phyloP scores from a whole-genome alignment of 148 eudicot genomes.

The Fagopyrum tataricum region DNA sequence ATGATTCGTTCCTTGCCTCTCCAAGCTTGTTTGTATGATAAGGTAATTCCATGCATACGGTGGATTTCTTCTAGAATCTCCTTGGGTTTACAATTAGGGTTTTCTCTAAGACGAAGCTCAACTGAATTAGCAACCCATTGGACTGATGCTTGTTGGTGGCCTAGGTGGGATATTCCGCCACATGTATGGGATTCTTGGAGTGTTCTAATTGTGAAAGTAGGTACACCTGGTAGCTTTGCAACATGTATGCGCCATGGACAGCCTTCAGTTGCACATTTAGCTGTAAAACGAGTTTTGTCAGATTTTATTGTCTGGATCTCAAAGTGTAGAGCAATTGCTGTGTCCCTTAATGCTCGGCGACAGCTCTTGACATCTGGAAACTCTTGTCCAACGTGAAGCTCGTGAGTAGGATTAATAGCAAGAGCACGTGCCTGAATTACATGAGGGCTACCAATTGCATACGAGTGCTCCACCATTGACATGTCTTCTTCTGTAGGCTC shows the following conservation, averaged over 20 bases:
- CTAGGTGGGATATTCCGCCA: conserved; percentile 46
- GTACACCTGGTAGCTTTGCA: conserved; percentile 47
- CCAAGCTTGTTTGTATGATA: conserved; percentile 66
- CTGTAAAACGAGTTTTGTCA: conserved; percentile 56
- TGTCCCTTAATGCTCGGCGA: conserved; percentile 49
- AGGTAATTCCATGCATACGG: conserved; percentile 49
- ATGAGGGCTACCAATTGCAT: conserved; percentile 17
- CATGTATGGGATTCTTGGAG: conserved; percentile 41
- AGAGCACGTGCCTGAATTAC: conserved; percentile 41
- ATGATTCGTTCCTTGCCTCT: conserved; percentile 60
- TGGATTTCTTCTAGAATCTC: conserved; percentile 63
- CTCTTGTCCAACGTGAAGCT: conserved; percentile 51
- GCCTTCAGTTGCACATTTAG: conserved; percentile 46
- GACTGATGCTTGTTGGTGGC: conserved; percentile 62
- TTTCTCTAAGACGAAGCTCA: conserved; percentile 42
- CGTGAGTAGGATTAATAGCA: conserved; percentile 28
- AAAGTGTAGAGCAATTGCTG: conserved; percentile 54
- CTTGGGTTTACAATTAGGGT: conserved; percentile 54
- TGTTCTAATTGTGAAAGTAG: conserved; percentile 46
- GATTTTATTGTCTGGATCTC: conserved; percentile 56
- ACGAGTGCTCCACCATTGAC: conserved; percentile 23
- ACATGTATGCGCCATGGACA: conserved; percentile 66
- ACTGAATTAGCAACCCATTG: conserved; percentile 57
- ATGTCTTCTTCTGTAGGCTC: conserved; percentile 28
- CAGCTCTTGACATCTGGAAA: conserved; percentile 51